Conservation (phyloP, 306 rosid genomes). For the Vigna nakashimae region DNA sequence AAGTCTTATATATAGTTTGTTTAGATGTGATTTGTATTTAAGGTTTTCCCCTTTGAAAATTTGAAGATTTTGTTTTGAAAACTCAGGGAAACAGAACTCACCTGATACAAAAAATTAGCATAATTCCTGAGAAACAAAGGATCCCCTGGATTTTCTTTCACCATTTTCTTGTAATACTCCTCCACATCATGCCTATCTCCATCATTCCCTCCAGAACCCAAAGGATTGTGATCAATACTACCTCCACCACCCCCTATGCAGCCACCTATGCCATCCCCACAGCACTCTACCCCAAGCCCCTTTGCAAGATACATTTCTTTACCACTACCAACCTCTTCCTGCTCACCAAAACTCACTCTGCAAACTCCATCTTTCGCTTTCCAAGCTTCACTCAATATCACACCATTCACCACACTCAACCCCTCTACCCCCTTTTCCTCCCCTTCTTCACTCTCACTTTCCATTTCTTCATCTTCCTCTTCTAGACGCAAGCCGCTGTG, state of each 20-base stretch:
- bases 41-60: not conserved
- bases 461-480: slow-evolving; percentile 64
- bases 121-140: slow-evolving; percentile 84
- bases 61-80: not conserved
- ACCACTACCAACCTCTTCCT: slow-evolving; percentile 38
- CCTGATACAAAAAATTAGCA: slow-evolving; percentile 81
- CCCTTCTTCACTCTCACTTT: slow-evolving; percentile 50
- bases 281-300: slow-evolving; percentile 62
- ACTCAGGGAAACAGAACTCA: slow-evolving; percentile 19
- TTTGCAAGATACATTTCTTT: slow-evolving; percentile 61
- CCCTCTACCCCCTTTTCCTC: slow-evolving; percentile 35
- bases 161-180: slow-evolving; percentile 73
- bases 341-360: slow-evolving; percentile 45
- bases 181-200: slow-evolving; percentile 63
- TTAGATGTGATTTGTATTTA: not conserved
- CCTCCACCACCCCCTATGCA: slow-evolving; percentile 45
- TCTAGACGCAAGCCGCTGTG: slow-evolving; percentile 45
- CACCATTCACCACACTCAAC: slow-evolving; percentile 32
- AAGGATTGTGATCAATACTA: slow-evolving; percentile 49
- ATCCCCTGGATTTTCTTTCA: slow-evolving; percentile 79
- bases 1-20: not conserved
- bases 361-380: slow-evolving; percentile 47
- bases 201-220: slow-evolving; percentile 58
- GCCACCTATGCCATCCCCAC: slow-evolving; percentile 55
- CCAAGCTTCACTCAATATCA: slow-evolving; percentile 48